Percentiles rank a stretch among this genome's conserved stretches.
Conservation (phyloP, 2,329 filamentous ascomycete species). For the Atkinsonella texensis region DNA sequence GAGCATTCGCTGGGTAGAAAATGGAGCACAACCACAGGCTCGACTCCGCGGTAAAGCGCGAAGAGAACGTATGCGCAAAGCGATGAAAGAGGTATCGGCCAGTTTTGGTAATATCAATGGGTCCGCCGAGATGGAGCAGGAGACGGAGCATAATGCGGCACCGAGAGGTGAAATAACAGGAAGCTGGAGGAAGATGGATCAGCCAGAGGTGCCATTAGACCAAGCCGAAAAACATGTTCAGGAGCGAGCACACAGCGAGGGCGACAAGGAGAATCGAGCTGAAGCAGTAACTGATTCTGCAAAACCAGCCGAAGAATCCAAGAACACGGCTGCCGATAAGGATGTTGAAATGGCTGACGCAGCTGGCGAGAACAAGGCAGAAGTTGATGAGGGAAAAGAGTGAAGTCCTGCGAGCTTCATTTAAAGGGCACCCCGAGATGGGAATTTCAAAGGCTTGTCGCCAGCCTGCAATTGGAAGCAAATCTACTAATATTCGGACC, state of each 20-base stretch:
- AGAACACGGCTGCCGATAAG: conserved; percentile 9
- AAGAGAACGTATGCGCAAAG: conserved; percentile 44
- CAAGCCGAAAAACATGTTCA: conserved; percentile 16
- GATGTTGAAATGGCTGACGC: conserved; percentile 22
- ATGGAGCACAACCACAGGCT: conserved; percentile 51
- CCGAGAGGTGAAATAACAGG: conserved; percentile 20
- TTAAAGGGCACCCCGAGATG: no score
- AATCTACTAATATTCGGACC: not conserved
- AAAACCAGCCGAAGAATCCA: conserved; percentile 5
- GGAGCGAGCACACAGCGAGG: conserved; percentile 20
- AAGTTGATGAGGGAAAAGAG: conserved; percentile 6
- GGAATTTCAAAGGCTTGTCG: not conserved
- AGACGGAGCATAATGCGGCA: conserved; percentile 13
- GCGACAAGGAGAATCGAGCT: conserved; percentile 36
- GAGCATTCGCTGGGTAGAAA: conserved; percentile 72
- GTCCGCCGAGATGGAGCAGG: conserved; percentile 13
- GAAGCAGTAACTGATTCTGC: conserved; percentile 1
- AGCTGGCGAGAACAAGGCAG: conserved; percentile 2
- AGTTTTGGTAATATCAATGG: conserved; percentile 20
- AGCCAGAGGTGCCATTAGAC: conserved; percentile 12
- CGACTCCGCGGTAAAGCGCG: conserved; percentile 43
- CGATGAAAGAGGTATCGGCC: conserved; percentile 38
- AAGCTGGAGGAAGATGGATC: conserved; percentile 22
- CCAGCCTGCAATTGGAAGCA: not conserved
- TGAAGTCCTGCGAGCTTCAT: not conserved